These are phyloP conservation scores for Yamadazyma spencermartinsiae DNA, from an alignment of 1,139 yeast genomes.

Conservation along the genomic window DNA sequence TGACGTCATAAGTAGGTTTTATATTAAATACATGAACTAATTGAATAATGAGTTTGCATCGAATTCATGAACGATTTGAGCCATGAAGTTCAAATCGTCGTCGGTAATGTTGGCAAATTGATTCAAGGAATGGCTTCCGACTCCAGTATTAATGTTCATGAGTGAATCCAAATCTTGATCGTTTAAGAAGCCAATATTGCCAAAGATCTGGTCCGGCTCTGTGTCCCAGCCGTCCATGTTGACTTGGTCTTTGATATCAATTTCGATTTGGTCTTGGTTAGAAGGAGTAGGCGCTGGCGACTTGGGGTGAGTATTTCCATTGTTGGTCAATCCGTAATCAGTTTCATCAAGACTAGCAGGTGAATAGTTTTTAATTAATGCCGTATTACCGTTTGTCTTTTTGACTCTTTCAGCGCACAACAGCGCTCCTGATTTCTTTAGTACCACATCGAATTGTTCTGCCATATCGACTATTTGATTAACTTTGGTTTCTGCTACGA, in stretches of 20 bases:
- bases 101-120: constrained; percentile 5
- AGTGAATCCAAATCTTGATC: constrained; percentile 4
- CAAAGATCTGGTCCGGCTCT: background rate
- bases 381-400: background rate
- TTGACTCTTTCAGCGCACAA: constrained; percentile 3
- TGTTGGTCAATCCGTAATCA: background rate
- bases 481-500: constrained; percentile 26
- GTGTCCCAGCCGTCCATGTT: background rate
- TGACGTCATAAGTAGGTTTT: background rate
- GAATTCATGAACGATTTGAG: constrained; percentile 1
- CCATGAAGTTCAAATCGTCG: constrained; percentile 11
- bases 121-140: background rate
- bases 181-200: background rate
- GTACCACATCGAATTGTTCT: constrained; percentile 10
- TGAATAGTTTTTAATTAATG: background rate
- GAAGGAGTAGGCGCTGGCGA: background rate
- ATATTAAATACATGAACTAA: constrained; percentile 2
- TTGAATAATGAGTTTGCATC: constrained; percentile 6
- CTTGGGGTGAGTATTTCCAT: background rate
- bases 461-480: constrained; percentile 21
- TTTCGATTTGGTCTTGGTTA: too few species aligned
- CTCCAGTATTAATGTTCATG: background rate
- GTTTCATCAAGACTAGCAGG: background rate
- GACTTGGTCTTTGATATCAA: background rate
- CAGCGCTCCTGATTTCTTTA: constrained; percentile 2